These are phyloP conservation scores for Teratosphaeria nubilosa DNA, from an alignment of 2,329 filamentous ascomycete genomes.

Conservation along the genomic window DNA sequence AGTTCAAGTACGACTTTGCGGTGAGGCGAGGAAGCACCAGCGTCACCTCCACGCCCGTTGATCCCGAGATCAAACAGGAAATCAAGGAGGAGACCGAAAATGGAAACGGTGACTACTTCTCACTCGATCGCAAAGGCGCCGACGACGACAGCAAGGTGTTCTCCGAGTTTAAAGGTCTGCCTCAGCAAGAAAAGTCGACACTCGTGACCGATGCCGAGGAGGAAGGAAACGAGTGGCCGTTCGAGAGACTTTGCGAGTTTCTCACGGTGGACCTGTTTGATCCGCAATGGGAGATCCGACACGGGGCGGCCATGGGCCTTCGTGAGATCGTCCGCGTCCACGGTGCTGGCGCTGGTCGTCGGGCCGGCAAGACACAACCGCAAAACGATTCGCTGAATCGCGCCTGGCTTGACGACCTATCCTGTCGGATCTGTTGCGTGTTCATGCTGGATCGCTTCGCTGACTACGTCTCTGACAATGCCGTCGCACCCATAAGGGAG, in stretches of 20 bases:
- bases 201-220: slow-evolving; percentile 68
- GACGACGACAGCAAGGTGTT: slow-evolving; percentile 91
- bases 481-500: slow-evolving; percentile 90
- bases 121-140: slow-evolving; percentile 64
- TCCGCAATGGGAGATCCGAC: slow-evolving; percentile 84
- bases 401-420: slow-evolving; percentile 84
- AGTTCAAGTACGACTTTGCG: slow-evolving; percentile 68
- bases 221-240: slow-evolving; percentile 83
- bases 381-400: slow-evolving; percentile 76
- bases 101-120: slow-evolving; percentile 69
- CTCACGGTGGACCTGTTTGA: slow-evolving; percentile 91
- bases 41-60: slow-evolving; percentile 43
- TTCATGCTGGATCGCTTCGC: slow-evolving; percentile 97
- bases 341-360: slow-evolving; percentile 73
- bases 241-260: slow-evolving; percentile 86
- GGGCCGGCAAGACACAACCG: slow-evolving; percentile 54
- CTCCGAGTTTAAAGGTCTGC: slow-evolving; percentile 84
- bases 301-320: slow-evolving; percentile 90
- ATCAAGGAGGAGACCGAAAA: slow-evolving; percentile 48
- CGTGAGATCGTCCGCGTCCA: slow-evolving; percentile 89
- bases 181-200: slow-evolving; percentile 73
- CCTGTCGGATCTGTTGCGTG: slow-evolving; percentile 89
- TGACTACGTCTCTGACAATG: slow-evolving; percentile 95
- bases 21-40: slow-evolving; percentile 51
- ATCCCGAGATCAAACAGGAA: slow-evolving; percentile 50